These are phyloP conservation scores for Fusarium tricinctum DNA, from an alignment of 2,329 filamentous ascomycete genomes.

Conservation along the genomic window DNA sequence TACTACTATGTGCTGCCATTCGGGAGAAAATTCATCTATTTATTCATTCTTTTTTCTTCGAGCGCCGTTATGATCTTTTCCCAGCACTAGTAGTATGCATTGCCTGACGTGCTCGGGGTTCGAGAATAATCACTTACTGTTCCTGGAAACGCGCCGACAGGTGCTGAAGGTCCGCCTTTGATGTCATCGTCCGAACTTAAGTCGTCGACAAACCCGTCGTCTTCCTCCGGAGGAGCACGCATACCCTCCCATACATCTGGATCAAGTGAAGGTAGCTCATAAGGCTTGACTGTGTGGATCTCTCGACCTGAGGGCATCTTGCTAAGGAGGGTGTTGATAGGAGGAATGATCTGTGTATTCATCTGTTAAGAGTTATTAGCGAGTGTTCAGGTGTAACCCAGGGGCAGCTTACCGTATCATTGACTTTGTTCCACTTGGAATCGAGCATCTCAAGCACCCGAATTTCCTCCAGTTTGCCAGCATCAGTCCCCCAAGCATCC, in stretches of 20 bases:
- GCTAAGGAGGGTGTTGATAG: constrained; percentile 77
- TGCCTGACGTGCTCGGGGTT: constrained; percentile 51
- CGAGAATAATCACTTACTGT: constrained; percentile 57
- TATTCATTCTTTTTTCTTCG: not conserved
- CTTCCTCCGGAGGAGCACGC: constrained; percentile 58
- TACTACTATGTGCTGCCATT: too few species aligned
- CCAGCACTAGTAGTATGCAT: constrained; percentile 55
- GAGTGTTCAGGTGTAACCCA: not conserved
- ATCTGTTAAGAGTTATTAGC: constrained; percentile 65
- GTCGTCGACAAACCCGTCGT: constrained; percentile 53
- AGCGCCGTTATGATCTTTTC: not conserved
- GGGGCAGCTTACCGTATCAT: constrained; percentile 79
- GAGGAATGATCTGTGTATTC: constrained; percentile 82
- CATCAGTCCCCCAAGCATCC: constrained; percentile 82
- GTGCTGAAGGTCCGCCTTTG: constrained; percentile 49
- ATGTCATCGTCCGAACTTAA: constrained; percentile 58
- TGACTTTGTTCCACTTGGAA: constrained; percentile 90
- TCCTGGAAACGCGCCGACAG: constrained; percentile 67
- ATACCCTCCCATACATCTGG: constrained; percentile 73
- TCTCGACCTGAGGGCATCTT: constrained; percentile 91
- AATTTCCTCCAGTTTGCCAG: constrained; percentile 85
- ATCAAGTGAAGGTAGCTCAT: constrained; percentile 74
- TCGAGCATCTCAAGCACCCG: constrained; percentile 89
- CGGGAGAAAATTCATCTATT: not conserved
- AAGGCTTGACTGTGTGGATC: constrained; percentile 80